Percentiles rank a stretch among this genome's conserved stretches.
Conservation (phyloP, 768 basidiomycete species). For the Trametes cinnabarina region DNA sequence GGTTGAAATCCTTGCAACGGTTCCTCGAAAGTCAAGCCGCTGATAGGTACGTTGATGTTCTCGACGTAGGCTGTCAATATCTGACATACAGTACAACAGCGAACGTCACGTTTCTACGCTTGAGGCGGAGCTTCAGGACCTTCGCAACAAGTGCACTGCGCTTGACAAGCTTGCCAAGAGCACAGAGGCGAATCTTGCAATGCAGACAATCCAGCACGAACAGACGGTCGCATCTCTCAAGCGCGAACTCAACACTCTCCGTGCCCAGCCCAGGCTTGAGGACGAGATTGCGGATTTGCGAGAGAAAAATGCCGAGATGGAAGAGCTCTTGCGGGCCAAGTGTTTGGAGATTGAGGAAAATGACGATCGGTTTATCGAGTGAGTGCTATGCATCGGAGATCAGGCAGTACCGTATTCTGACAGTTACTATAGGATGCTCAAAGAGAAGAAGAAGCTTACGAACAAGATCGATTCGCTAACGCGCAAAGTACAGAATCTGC, state of each 20-base stretch:
- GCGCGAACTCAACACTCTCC: conserved; percentile 52
- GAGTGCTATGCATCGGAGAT: conserved; percentile 30
- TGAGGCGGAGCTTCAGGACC: conserved; percentile 44
- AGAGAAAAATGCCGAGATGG: conserved; percentile 74
- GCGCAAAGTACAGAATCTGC: conserved; percentile 70
- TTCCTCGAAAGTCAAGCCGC: conserved; percentile 62
- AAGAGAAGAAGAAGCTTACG: conserved; percentile 75
- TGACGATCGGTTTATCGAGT: conserved; percentile 80
- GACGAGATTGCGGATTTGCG: conserved; percentile 57
- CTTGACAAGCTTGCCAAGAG: conserved; percentile 41
- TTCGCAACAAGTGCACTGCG: conserved; percentile 3
- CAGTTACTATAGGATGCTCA: conserved; percentile 53
- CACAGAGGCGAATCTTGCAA: conserved; percentile 60
- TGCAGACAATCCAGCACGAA: conserved; percentile 66
- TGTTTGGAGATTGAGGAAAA: conserved; percentile 81
- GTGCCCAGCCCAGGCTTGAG: conserved; percentile 54
- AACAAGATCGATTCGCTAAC: conserved; percentile 68
- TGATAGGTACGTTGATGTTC: conserved; percentile 48
- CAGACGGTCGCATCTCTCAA: conserved; percentile 59
- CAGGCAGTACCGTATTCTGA: not conserved
- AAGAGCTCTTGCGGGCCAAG: conserved; percentile 64
- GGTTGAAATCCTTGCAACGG: conserved; percentile 55
- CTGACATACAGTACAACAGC: not conserved
- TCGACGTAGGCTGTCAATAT: not conserved
- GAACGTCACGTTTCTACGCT: conserved; percentile 34